Percentiles rank a stretch among this genome's conserved stretches.
These are phyloP conservation scores for Zanthoxylum bungeanum DNA, from an alignment of 345 rosid species.

Conservation along the genomic window DNA sequence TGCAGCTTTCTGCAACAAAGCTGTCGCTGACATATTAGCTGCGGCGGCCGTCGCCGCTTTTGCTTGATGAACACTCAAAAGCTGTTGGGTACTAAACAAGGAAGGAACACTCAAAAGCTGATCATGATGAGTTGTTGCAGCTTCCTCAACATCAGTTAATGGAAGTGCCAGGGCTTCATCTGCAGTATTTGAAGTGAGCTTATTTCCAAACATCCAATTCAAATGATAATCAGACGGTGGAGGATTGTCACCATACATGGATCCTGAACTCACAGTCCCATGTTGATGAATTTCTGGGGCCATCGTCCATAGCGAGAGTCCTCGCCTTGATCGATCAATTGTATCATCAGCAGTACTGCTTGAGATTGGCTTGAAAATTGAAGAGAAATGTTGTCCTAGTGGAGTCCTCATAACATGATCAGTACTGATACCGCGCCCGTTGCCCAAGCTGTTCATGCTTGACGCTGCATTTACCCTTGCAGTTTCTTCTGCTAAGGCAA, in stretches of 20 bases:
- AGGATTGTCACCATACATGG: slow-evolving; percentile 20
- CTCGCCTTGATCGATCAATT: slow-evolving; percentile 31
- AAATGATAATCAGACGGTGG: slow-evolving; percentile 34
- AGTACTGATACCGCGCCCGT: slow-evolving; percentile 18
- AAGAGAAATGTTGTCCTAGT: slow-evolving; percentile 41
- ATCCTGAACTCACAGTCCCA: slow-evolving; percentile 27
- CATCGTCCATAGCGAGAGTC: slow-evolving; percentile 50
- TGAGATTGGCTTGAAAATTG: slow-evolving; percentile 56
- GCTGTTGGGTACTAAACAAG: slow-evolving; percentile 54
- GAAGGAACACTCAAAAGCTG: slow-evolving; percentile 67
- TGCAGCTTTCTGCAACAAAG: slow-evolving; percentile 90
- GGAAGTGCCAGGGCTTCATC: slow-evolving; percentile 29
- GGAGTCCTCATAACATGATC: slow-evolving; percentile 58
- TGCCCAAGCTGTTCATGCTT: slow-evolving; percentile 31
- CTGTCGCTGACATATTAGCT: slow-evolving; percentile 86
- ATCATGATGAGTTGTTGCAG: slow-evolving; percentile 14
- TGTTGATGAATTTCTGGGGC: slow-evolving; percentile 36
- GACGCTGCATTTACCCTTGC: slow-evolving; percentile 84
- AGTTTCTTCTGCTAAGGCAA: slow-evolving; percentile 94
- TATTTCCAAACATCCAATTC: slow-evolving; percentile 53
- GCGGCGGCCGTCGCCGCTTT: slow-evolving; percentile 30
- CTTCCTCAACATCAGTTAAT: slow-evolving; percentile 28
- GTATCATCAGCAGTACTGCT: slow-evolving; percentile 21
- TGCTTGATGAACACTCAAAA: slow-evolving; percentile 51
- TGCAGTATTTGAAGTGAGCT: slow-evolving; percentile 20